Conservation (phyloP, 2,329 filamentous ascomycete genomes). For the Botrytis galanthina region DNA sequence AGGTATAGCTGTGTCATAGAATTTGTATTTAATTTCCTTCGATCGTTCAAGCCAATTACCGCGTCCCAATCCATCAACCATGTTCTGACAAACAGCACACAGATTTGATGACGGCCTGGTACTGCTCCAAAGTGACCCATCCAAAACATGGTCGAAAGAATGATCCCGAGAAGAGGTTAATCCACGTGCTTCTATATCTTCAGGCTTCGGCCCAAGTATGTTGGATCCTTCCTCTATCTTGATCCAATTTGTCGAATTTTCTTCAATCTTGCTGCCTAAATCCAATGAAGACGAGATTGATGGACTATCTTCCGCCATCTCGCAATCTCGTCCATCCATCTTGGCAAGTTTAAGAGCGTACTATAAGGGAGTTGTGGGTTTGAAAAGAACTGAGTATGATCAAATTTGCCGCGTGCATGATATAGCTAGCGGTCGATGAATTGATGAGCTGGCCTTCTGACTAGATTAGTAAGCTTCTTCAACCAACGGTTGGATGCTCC, state of each 20-base stretch:
- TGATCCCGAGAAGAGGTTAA: neutral
- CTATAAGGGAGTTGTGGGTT: neutral
- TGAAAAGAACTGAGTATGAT: too few species aligned
- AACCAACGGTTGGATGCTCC: too few species aligned
- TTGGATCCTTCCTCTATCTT: neutral
- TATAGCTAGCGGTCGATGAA: too few species aligned
- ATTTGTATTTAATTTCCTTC: too few species aligned
- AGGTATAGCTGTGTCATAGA: neutral
- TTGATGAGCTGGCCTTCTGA: too few species aligned
- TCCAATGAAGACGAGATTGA: neutral
- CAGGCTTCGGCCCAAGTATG: fast-evolving
- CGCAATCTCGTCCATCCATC: neutral
- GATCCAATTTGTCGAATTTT: fast-evolving
- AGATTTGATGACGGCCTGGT: neutral
- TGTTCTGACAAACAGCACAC: neutral
- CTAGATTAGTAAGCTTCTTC: too few species aligned
- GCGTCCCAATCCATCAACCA: neutral
- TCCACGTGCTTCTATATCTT: neutral
- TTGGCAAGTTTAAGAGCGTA: neutral
- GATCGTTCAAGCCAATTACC: neutral
- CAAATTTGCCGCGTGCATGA: too few species aligned
- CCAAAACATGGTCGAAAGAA: neutral
- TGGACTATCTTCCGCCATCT: neutral
- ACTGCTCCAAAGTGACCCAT: neutral
- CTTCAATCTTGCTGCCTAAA: neutral